phyloP scores from a whole-genome alignment of 495 filamentous ascomycete genomes.

The Usnea hakonensis region DNA sequence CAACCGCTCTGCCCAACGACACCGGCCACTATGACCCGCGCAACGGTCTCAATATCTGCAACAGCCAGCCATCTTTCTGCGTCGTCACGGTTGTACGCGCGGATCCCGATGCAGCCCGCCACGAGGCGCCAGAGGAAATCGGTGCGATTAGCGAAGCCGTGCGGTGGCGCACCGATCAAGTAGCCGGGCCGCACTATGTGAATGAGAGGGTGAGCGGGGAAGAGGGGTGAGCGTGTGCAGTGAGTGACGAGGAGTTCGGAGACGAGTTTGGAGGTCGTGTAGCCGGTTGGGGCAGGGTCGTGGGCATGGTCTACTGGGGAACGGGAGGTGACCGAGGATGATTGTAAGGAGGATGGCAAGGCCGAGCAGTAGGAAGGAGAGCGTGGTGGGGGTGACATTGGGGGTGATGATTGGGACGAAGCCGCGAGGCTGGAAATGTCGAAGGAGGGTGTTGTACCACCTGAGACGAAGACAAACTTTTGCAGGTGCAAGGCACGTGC shows the following conservation, averaged over 20 bases:
- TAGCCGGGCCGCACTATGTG: conserved; percentile 31
- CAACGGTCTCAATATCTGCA: conserved; percentile 24
- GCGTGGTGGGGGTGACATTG: conserved; percentile 42
- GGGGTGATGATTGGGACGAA: no score
- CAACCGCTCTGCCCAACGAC: no score
- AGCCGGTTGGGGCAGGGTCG: conserved; percentile 23
- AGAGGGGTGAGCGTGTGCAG: not conserved
- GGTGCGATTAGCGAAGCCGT: conserved; percentile 28
- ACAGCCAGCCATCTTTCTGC: conserved; percentile 24
- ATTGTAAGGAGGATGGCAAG: conserved; percentile 13
- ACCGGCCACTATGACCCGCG: conserved; percentile 5
- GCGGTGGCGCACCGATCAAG: conserved; percentile 26
- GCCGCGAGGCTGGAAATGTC: no score
- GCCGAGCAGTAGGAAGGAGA: conserved; percentile 31
- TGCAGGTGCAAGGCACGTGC: no score
- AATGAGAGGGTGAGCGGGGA: not conserved
- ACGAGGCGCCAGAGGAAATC: conserved; percentile 35
- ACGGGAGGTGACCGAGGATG: conserved; percentile 12
- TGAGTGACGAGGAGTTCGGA: conserved; percentile 26
- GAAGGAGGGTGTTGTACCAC: no score
- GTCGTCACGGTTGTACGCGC: conserved; percentile 23
- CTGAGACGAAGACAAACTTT: no score
- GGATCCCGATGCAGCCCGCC: conserved; percentile 23
- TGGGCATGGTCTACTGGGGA: not conserved
- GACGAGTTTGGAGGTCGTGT: conserved; percentile 32